Conservation (phyloP, 2,329 filamentous ascomycete genomes). For the Aciculosporium take region DNA sequence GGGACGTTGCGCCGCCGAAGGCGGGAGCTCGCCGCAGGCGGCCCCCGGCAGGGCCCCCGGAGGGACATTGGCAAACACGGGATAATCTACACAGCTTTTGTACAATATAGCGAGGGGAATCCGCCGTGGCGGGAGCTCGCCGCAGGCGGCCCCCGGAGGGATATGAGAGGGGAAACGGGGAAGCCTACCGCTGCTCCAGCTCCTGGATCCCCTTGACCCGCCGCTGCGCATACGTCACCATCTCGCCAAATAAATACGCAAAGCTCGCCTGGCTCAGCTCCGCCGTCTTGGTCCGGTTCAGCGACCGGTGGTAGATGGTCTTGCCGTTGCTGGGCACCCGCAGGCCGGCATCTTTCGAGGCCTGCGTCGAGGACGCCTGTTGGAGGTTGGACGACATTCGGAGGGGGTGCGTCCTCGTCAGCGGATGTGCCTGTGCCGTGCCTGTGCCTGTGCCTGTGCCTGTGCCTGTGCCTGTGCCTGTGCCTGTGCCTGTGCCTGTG, state of each 20-base stretch:
- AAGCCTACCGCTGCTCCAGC: slow-evolving; percentile 64
- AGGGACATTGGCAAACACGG: too few relatives aligned
- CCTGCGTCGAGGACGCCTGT: slow-evolving; percentile 16
- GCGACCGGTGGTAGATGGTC: slow-evolving; percentile 91
- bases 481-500: background rate
- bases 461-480: background rate
- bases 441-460: background rate
- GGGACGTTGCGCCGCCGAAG: too few relatives aligned
- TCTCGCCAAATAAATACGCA: slow-evolving; percentile 90
- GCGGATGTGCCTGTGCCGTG: background rate
- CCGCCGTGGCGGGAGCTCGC: slow-evolving; percentile 84
- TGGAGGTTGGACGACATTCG: slow-evolving; percentile 40
- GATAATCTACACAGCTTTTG: too few relatives aligned
- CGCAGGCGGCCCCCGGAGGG: too few relatives aligned
- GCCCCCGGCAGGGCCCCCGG: too few relatives aligned
- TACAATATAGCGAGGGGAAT: background rate
- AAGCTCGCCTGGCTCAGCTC: slow-evolving; percentile 90
- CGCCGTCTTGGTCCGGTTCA: slow-evolving; percentile 76
- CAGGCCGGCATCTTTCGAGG: slow-evolving; percentile 46
- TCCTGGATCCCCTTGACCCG: slow-evolving; percentile 87
- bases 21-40: too few relatives aligned
- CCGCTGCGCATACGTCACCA: slow-evolving; percentile 88
- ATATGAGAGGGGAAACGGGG: too few relatives aligned
- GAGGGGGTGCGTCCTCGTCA: background rate
- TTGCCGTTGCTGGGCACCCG: slow-evolving; percentile 87